phyloP scores from a whole-genome alignment of 257 asterid genomes.

The Nicotiana paniculata region DNA sequence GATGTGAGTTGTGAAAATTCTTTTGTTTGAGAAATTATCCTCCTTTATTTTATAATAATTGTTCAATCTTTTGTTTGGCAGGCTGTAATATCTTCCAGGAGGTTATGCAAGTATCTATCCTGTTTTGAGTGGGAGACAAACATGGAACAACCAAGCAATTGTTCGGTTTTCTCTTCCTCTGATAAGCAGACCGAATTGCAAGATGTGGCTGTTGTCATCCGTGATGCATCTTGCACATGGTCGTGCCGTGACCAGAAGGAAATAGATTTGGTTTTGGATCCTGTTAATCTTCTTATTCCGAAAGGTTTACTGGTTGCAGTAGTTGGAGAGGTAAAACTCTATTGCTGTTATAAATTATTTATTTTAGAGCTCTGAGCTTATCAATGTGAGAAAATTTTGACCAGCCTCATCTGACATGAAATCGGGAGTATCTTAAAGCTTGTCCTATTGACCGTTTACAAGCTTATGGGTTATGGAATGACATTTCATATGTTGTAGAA shows the following conservation, averaged over 20 bases:
- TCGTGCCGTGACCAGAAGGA: constrained; percentile 59
- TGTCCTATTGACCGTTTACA: neutral
- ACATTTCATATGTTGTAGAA: neutral
- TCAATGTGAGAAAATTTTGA: neutral
- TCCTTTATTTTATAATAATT: neutral
- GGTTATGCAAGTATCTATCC: constrained; percentile 73
- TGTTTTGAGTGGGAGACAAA: constrained; percentile 44
- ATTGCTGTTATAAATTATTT: neutral
- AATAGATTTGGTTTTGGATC: constrained; percentile 51
- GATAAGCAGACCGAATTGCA: constrained; percentile 31
- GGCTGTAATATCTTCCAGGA: constrained; percentile 83
- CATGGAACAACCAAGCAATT: constrained; percentile 14
- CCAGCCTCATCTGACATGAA: neutral
- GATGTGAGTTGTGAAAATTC: constrained; percentile 52
- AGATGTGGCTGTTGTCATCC: constrained; percentile 42
- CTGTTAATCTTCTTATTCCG: constrained; percentile 46
- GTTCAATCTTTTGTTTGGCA: constrained; percentile 14
- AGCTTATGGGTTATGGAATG: neutral
- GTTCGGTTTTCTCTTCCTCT: constrained; percentile 14
- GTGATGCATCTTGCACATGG: constrained; percentile 83
- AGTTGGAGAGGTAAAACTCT: constrained; percentile 71
- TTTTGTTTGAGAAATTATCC: neutral
- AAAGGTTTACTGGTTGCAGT: constrained; percentile 72
- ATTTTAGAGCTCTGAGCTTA: neutral
- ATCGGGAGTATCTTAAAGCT: neutral